These are phyloP conservation scores for Cicer judaicum DNA, from an alignment of 306 rosid genomes.

Conservation along the genomic window DNA sequence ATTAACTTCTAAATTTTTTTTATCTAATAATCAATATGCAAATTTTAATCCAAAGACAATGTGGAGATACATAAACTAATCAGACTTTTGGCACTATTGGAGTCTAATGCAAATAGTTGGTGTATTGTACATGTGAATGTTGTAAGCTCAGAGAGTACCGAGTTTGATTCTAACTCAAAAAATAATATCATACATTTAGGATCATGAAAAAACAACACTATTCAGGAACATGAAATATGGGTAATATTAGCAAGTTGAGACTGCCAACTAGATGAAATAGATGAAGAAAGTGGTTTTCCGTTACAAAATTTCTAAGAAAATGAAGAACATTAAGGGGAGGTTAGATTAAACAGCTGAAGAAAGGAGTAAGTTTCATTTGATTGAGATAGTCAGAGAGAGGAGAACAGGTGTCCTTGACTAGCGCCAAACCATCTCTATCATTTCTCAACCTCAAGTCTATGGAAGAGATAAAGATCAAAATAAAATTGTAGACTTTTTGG, in stretches of 20 bases:
- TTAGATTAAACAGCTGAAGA: slow-evolving; percentile 7
- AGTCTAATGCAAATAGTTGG: no score
- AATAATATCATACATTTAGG: no score
- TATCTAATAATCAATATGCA: not conserved
- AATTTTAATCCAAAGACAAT: not conserved
- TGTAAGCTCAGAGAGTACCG: no score
- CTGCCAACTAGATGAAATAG: slow-evolving; percentile 33
- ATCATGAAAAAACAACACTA: slow-evolving; percentile 17
- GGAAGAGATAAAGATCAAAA: slow-evolving; percentile 30
- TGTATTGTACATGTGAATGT: no score
- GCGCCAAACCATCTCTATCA: slow-evolving; percentile 33
- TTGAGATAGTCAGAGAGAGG: not conserved
- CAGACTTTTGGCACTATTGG: not conserved
- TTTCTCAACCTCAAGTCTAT: not conserved
- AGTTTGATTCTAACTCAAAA: no score
- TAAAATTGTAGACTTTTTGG: slow-evolving; percentile 23
- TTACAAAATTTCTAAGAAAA: slow-evolving; percentile 21
- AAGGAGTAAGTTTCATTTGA: slow-evolving; percentile 17
- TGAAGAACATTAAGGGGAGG: slow-evolving; percentile 4
- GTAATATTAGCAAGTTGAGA: slow-evolving; percentile 36
- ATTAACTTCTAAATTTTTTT: not conserved
- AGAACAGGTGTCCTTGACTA: not conserved
- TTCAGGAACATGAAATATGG: slow-evolving; percentile 12
- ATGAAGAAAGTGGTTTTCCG: not conserved
- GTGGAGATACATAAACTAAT: slow-evolving; percentile 2